A percentile compares a stretch with the other conserved stretches of the same genome.
Evolutionary conservation across 1,139 yeast species (phyloP).

Genomic region (Sugiyamaella neomexicana): DNA sequence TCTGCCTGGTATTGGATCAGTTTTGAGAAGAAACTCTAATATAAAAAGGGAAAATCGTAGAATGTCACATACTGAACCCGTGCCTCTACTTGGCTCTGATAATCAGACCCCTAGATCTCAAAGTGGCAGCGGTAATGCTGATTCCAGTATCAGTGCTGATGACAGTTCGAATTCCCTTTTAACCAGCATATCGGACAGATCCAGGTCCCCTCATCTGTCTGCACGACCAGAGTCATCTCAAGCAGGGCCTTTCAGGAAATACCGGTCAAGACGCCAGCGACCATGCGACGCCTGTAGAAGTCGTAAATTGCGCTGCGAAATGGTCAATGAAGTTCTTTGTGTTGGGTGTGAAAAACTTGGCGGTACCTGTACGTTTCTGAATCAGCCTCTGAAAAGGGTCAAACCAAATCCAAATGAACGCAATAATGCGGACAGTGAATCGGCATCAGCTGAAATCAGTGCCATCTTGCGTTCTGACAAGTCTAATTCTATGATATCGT

Average conservation of each 20-base stretch:
- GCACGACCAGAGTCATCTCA: not conserved
- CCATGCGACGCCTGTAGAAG: constrained; percentile 36
- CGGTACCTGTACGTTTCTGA: constrained; percentile 31
- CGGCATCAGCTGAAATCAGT: too few relatives aligned
- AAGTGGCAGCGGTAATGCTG: too few relatives aligned
- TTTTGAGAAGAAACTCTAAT: too few relatives aligned
- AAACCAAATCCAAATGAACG: constrained; percentile 1
- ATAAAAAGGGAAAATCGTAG: too few relatives aligned
- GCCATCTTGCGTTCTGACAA: not conserved
- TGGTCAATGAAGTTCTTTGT: constrained; percentile 29
- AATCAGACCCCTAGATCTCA: not conserved
- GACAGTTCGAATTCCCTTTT: not conserved
- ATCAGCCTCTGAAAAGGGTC: constrained; percentile 29
- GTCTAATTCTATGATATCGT: not conserved
- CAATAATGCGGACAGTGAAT: not conserved
- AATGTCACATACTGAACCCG: not conserved
- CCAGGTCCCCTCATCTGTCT: not conserved
- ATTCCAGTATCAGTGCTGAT: too few relatives aligned
- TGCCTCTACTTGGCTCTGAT: not conserved
- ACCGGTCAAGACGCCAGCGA: constrained; percentile 20
- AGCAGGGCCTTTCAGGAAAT: constrained; percentile 4
- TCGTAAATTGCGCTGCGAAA: constrained; percentile 36
- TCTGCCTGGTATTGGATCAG: not conserved
- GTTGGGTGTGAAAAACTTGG: constrained; percentile 30
- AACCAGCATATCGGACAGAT: not conserved